phyloP scores from a whole-genome alignment of 148 eudicot genomes.

The Camellia japonica region DNA sequence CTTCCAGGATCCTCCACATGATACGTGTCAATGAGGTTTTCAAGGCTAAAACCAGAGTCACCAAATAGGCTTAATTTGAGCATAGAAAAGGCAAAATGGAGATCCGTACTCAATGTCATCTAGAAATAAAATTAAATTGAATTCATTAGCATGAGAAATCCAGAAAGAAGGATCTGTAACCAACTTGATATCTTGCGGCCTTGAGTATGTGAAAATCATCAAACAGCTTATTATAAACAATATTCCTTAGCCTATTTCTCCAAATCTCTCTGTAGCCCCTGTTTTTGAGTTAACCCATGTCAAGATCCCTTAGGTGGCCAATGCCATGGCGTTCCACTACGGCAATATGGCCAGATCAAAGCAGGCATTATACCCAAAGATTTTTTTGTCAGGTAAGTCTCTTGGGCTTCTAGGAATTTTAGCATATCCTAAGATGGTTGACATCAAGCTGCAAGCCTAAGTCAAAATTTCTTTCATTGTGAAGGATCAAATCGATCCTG shows the following conservation, averaged over 20 bases:
- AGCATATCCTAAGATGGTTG: background rate
- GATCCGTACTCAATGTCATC: background rate
- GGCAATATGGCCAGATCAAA: background rate
- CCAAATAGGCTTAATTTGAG: constrained; percentile 10
- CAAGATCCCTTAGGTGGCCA: background rate
- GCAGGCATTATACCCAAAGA: background rate
- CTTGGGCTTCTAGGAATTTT: background rate
- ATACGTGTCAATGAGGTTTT: no score
- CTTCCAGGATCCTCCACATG: no score
- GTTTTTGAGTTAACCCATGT: background rate
- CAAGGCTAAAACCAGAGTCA: background rate
- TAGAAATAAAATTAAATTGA: background rate
- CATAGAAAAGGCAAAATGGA: background rate
- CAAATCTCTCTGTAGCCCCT: background rate
- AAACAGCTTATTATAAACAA: background rate
- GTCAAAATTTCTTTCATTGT: background rate
- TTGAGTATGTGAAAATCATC: background rate
- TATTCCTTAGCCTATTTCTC: background rate
- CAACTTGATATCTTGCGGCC: background rate
- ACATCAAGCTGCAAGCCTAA: no score
- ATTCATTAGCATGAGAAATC: background rate
- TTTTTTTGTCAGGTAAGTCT: background rate
- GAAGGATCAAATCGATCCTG: background rate
- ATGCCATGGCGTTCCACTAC: background rate
- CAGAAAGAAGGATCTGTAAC: background rate